These are phyloP conservation scores for Aquilaria malaccensis DNA, from an alignment of 345 rosid species.

Conservation along the genomic window DNA sequence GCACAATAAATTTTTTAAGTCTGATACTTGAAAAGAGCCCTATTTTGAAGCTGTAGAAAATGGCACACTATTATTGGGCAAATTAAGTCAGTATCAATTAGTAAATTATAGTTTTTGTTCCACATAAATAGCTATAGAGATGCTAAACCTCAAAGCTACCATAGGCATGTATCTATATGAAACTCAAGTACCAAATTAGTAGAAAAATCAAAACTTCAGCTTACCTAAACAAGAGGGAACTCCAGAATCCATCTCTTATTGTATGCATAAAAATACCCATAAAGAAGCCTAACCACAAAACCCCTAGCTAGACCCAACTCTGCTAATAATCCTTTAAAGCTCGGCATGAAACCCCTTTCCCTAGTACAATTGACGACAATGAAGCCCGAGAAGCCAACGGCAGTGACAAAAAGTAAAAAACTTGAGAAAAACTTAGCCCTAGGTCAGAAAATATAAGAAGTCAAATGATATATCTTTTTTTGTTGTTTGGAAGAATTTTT, in stretches of 20 bases:
- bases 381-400: conserved; percentile 36
- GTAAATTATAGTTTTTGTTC: background rate
- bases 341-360: conserved; percentile 2
- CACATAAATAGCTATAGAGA: too few species aligned
- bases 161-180: background rate
- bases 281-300: conserved; percentile 55
- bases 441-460: conserved; percentile 37
- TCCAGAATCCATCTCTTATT: conserved; percentile 68
- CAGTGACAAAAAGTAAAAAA: conserved; percentile 35
- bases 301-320: conserved; percentile 51
- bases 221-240: conserved; percentile 90
- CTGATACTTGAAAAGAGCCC: conserved; percentile 50
- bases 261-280: conserved; percentile 38
- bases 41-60: conserved; percentile 84
- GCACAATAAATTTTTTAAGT: too few species aligned
- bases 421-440: conserved; percentile 39
- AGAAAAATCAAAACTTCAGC: background rate
- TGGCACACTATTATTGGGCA: conserved; percentile 53
- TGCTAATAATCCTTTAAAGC: conserved; percentile 19
- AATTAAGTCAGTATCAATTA: conserved; percentile 8
- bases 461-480: too few species aligned
- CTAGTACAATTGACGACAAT: conserved; percentile 34
- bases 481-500: too few species aligned
- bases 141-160: background rate
- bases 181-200: background rate